Percentiles rank a stretch among this genome's conserved stretches.
These are phyloP conservation scores for Chernovozyma sophiae-reginae DNA, from an alignment of 1,139 yeast genomes.

Conservation along the genomic window DNA sequence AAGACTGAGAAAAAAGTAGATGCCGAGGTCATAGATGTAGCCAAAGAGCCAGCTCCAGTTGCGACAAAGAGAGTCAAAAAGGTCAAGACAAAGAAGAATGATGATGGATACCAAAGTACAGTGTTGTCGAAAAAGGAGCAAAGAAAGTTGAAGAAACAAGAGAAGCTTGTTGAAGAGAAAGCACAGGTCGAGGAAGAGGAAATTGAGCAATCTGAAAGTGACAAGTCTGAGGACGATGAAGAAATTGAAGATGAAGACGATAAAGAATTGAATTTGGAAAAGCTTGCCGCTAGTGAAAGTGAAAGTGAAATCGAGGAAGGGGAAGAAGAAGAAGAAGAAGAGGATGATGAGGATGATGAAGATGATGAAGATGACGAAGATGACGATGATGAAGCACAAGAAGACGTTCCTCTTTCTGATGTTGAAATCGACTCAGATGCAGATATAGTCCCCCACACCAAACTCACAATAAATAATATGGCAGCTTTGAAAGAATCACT, in stretches of 20 bases:
- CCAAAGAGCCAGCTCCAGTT: slow-evolving; percentile 8
- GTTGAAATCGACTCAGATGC: slow-evolving; percentile 84
- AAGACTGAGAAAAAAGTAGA: slow-evolving; percentile 8
- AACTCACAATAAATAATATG: slow-evolving; percentile 71
- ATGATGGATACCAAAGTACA: slow-evolving; percentile 43
- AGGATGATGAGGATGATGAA: slow-evolving; percentile 38
- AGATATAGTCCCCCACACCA: slow-evolving; percentile 85
- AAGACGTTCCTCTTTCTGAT: slow-evolving; percentile 72
- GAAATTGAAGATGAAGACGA: slow-evolving; percentile 23
- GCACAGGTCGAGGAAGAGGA: slow-evolving; percentile 20
- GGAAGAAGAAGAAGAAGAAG: slow-evolving; percentile 39
- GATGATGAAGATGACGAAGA: slow-evolving; percentile 44
- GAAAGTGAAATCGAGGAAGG: slow-evolving; percentile 39
- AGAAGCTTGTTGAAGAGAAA: slow-evolving; percentile 18
- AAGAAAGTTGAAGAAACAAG: slow-evolving; percentile 56
- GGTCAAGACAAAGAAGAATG: slow-evolving; percentile 9
- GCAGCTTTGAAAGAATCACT: slow-evolving; percentile 68
- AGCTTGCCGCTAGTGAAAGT: slow-evolving; percentile 51
- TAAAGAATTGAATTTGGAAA: slow-evolving; percentile 47
- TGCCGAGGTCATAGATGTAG: slow-evolving; percentile 6
- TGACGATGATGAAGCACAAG: slow-evolving; percentile 43
- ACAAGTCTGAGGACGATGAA: slow-evolving; percentile 22
- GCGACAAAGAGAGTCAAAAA: slow-evolving; percentile 16
- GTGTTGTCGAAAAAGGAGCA: slow-evolving; percentile 59
- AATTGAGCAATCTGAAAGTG: slow-evolving; percentile 22